Evolutionary conservation across 805 yeast species (phyloP).

Genomic region (Kazachstania taianensis): DNA sequence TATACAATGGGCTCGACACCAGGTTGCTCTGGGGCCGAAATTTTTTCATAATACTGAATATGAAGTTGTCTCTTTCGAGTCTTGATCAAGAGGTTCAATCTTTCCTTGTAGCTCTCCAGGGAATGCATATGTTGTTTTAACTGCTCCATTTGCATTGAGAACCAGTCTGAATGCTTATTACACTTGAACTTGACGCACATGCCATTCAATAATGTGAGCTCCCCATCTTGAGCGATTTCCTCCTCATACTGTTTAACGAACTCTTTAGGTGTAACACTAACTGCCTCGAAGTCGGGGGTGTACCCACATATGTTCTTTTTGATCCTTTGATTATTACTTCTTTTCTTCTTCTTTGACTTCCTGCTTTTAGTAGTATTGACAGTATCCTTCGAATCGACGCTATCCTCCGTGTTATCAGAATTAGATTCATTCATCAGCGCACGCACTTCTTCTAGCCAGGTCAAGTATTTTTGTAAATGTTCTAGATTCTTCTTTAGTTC

Average conservation of each 20-base stretch:
- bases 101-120: constrained; percentile 16
- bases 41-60: constrained; percentile 20
- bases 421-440: neutral
- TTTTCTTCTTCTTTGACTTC: constrained; percentile 6
- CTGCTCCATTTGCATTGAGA: constrained; percentile 15
- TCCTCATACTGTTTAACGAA: constrained; percentile 11
- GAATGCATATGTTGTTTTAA: constrained; percentile 18
- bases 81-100: constrained; percentile 16
- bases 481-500: constrained; percentile 8
- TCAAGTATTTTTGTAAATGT: constrained; percentile 20
- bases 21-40: too few relatives aligned
- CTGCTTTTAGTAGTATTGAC: constrained; percentile 1
- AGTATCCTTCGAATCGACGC: neutral
- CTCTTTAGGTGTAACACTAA: constrained; percentile 13
- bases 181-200: constrained; percentile 24
- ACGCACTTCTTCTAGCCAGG: constrained; percentile 24
- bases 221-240: neutral
- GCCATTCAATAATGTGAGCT: constrained; percentile 7
- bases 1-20: too few relatives aligned
- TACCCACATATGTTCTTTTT: constrained; percentile 24
- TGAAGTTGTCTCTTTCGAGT: constrained; percentile 23
- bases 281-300: constrained; percentile 5
- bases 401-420: constrained; percentile 1
- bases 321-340: constrained; percentile 9
- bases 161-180: constrained; percentile 25